A percentile compares a stretch with the other conserved stretches of the same genome.
Evolutionary conservation across 2,329 filamentous ascomycete genomes (phyloP).

Genomic region (Corynespora cassiicola): DNA sequence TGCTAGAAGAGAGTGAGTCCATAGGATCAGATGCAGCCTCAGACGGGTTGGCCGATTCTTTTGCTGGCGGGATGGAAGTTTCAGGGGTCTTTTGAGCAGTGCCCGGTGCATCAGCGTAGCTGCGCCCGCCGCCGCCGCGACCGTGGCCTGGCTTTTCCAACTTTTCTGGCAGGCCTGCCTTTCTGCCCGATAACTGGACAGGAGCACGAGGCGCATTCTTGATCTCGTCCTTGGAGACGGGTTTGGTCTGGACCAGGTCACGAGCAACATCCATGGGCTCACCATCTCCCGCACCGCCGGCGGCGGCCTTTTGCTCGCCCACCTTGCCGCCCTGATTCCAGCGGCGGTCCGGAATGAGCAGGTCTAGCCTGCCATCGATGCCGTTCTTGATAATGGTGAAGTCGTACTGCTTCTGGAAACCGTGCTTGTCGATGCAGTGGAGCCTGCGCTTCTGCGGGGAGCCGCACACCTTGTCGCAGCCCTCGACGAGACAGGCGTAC

Average conservation of each 20-base stretch:
- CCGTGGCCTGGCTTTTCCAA: constrained; percentile 29
- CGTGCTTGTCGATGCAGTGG: constrained; percentile 93
- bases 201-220: constrained; percentile 19
- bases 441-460: constrained; percentile 83
- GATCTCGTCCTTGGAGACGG: constrained; percentile 22
- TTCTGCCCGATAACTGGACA: constrained; percentile 33
- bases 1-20: constrained; percentile 68
- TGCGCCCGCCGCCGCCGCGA: constrained; percentile 7
- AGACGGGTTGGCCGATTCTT: constrained; percentile 2
- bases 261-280: constrained; percentile 34
- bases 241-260: too few relatives aligned
- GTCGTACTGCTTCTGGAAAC: constrained; percentile 71
- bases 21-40: constrained; percentile 58
- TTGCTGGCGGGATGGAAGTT: constrained; percentile 5
- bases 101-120: constrained; percentile 16
- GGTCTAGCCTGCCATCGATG: constrained; percentile 82
- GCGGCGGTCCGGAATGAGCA: constrained; percentile 63
- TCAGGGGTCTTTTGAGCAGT: constrained; percentile 3
- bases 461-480: constrained; percentile 83
- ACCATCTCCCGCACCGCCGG: constrained; percentile 18
- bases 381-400: constrained; percentile 79
- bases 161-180: too few relatives aligned
- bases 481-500: constrained; percentile 90
- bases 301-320: constrained; percentile 25
- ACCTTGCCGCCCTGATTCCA: constrained; percentile 16